Conservation (phyloP, 2,329 filamentous ascomycete genomes). For the Metarhizium brunneum region DNA sequence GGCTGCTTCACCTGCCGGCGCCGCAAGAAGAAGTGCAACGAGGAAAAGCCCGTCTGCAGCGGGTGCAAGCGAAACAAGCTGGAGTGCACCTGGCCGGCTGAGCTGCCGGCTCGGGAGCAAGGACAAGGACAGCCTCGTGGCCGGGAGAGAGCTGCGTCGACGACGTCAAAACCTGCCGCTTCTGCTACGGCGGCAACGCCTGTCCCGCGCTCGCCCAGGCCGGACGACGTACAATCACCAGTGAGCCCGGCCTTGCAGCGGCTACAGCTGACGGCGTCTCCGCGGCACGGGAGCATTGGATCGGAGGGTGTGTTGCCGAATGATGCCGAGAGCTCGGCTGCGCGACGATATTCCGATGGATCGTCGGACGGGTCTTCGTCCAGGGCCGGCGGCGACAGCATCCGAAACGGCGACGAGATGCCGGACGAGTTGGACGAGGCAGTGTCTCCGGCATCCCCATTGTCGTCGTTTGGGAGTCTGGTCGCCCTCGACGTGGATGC, state of each 20-base stretch:
- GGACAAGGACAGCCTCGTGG: not conserved
- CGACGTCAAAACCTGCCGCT: not conserved
- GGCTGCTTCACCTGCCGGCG: slow-evolving; percentile 41
- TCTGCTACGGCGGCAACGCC: not conserved
- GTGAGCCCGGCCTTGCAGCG: not conserved
- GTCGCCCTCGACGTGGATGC: not conserved
- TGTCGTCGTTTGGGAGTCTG: not conserved
- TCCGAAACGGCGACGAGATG: not conserved
- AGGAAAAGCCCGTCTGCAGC: slow-evolving; percentile 40
- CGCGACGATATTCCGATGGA: not conserved
- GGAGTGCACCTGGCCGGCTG: slow-evolving; percentile 38
- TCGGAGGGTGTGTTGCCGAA: not conserved
- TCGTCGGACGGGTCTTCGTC: not conserved
- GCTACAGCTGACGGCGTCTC: not conserved
- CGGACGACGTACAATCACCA: not conserved
- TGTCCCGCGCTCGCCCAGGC: not conserved
- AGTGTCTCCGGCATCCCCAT: not conserved
- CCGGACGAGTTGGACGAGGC: not conserved
- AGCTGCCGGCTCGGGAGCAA: slow-evolving; percentile 4
- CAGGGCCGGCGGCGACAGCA: not conserved
- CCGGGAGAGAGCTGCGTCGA: not conserved
- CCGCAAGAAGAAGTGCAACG: slow-evolving; percentile 46
- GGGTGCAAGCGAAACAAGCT: slow-evolving; percentile 45
- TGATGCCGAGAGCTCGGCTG: not conserved
- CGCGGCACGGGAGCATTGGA: not conserved